Evolutionary conservation across 306 rosid species (phyloP), one percentile per base, ranked within the genome.

Genomic region (Leucaena leucocephala): DNA sequence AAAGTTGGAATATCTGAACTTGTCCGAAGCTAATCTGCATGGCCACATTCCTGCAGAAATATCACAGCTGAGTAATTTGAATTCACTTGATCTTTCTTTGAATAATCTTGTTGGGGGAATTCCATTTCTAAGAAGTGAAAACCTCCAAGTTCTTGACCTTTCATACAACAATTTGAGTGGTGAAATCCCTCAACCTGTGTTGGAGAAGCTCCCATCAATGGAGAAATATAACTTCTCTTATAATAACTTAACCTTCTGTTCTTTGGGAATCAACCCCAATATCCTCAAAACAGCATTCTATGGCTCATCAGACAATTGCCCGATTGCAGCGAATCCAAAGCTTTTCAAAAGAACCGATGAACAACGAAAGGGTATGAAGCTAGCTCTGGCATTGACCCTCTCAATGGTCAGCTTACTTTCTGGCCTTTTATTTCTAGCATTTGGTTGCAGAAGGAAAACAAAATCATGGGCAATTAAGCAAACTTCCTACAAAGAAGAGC

Each of bases 151-250:
- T 81, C 84, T 96, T 73, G 99, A 96, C 85, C 86, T 93, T 75
- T 96, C 99, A 15, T 42, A 14, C 78, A 96, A 96, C 88, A 93
- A 88, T 80, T 84, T 96, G 87, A 91, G 89, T 76, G 99, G 99
- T 77, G 88, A 85, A 59, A 78, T 96, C 65, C 98, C 99, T 4
- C 67, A 70, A 44, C 58, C 83, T 36, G 72, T 96, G 73, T 61
- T 93, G 61, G 57, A 88, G 80, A 93, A 87, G 75, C 92, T 96
- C 42, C 86, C 89, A 68, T 74, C 66, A 83, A 96, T 93, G 98
- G 92, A 88, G 89, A 88, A 75, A 74, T 96, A 80, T 87, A 96
- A 96, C 90, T 96, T 96, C 84, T 96, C 99, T 21, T 89, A 88
- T 81, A 96, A 96, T 52, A 93, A 96, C 83, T 85, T 96, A 46